Evolutionary conservation across 2,329 filamentous ascomycete genomes (phyloP).

Genomic region (Colletotrichum nymphaeae): DNA sequence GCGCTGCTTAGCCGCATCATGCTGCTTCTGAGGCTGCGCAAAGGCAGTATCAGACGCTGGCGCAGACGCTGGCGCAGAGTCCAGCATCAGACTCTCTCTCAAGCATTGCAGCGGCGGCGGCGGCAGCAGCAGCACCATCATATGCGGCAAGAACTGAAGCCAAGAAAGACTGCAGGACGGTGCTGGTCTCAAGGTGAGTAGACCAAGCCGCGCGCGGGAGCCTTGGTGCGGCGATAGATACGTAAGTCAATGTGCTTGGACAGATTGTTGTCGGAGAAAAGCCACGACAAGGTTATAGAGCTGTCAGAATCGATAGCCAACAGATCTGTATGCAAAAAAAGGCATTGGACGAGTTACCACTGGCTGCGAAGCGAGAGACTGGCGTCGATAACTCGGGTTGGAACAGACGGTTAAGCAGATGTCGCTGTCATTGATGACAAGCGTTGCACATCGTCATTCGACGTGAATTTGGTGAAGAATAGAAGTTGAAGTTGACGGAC

Average conservation of each 20-base stretch:
- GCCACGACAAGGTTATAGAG: not conserved
- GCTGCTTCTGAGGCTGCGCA: slow-evolving; percentile 10
- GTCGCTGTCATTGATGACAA: slow-evolving; percentile 31
- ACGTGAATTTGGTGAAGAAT: not conserved
- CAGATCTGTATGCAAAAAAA: not conserved
- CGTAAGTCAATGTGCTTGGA: slow-evolving; percentile 3
- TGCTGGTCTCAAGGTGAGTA: slow-evolving; percentile 7
- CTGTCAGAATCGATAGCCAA: not conserved
- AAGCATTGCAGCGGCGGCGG: slow-evolving; percentile 20
- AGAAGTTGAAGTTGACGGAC: not conserved
- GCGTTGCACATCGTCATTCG: slow-evolving; percentile 17
- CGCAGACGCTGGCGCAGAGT: slow-evolving; percentile 2
- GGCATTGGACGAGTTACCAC: not conserved
- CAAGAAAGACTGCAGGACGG: not conserved
- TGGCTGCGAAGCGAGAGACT: slow-evolving; percentile 19
- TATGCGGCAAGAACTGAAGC: slow-evolving; percentile 16
- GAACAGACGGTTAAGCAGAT: not conserved
- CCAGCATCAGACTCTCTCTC: slow-evolving; percentile 5
- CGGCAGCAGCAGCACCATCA: too few relatives aligned
- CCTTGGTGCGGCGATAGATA: slow-evolving; percentile 6
- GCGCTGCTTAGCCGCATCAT: slow-evolving; percentile 2
- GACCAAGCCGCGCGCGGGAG: slow-evolving; percentile 6
- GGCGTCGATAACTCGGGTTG: not conserved
- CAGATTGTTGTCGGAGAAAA: not conserved
- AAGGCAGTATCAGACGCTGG: slow-evolving; percentile 5